Evolutionary conservation across 139 green algal species (phyloP).

Genomic region (Tetraselmis chui): DNA sequence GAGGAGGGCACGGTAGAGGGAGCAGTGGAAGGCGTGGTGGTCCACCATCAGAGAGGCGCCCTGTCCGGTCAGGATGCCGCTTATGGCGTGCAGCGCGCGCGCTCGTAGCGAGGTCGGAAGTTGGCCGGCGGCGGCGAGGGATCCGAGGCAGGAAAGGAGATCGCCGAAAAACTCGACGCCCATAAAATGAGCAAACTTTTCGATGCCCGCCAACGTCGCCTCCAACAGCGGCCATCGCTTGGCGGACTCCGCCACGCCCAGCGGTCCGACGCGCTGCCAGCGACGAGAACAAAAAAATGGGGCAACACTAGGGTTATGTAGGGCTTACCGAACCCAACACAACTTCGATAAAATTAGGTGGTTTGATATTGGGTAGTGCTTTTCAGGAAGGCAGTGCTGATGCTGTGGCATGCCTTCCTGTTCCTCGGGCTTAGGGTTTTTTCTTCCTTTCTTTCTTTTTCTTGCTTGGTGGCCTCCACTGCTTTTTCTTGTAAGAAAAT

Average conservation of each 20-base stretch:
- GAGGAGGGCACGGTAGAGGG: conserved; percentile 48
- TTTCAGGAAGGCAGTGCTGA: too few species aligned
- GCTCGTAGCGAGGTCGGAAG: background rate
- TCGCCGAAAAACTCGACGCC: conserved; percentile 75
- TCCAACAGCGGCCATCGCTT: conserved; percentile 50
- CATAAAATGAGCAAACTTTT: conserved; percentile 64
- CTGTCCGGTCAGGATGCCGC: conserved; percentile 20
- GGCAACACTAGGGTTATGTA: too few species aligned
- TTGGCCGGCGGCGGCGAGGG: background rate
- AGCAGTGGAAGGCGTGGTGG: conserved; percentile 42
- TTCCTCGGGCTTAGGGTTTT: too few species aligned
- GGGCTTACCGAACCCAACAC: too few species aligned
- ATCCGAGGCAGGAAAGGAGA: conserved; percentile 27
- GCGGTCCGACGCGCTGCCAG: background rate
- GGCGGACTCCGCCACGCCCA: background rate
- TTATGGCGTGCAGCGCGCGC: background rate
- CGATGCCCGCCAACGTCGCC: conserved; percentile 50
- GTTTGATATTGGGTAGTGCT: too few species aligned
- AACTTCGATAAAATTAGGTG: too few species aligned
- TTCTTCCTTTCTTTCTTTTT: too few species aligned
- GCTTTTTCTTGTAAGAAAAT: too few species aligned
- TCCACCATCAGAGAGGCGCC: conserved; percentile 68
- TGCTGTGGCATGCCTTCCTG: too few species aligned
- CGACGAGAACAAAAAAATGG: background rate
- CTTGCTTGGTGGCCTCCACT: too few species aligned